These are phyloP conservation scores for Pythium monospermum DNA, from an alignment of 352 stramenopile species.

Conservation along the genomic window DNA sequence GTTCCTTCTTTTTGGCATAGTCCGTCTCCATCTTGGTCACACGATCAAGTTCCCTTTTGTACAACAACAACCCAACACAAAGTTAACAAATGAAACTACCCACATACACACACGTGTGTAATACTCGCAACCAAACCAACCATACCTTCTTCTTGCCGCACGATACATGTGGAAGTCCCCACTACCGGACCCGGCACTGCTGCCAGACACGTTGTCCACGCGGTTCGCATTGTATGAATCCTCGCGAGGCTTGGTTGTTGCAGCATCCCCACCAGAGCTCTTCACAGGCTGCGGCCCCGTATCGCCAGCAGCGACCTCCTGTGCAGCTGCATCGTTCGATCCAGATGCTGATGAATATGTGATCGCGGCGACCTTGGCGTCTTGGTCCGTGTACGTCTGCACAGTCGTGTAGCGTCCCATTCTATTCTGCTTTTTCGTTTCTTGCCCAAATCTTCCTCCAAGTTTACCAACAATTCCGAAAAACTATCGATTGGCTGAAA, in stretches of 20 bases:
- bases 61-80: neutral
- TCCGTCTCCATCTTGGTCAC: conserved; percentile 86
- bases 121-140: neutral
- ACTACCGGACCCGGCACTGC: conserved; percentile 89
- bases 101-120: neutral
- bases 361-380: conserved; percentile 65
- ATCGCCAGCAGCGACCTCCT: neutral
- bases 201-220: conserved; percentile 95
- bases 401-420: conserved; percentile 80
- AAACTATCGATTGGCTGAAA: too few species aligned
- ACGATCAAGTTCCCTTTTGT: conserved; percentile 84
- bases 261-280: neutral
- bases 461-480: neutral
- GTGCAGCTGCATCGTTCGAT: neutral
- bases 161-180: conserved; percentile 98
- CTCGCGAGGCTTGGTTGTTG: conserved; percentile 19
- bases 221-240: conserved; percentile 61
- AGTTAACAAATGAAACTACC: neutral
- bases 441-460: conserved; percentile 4
- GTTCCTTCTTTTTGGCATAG: conserved; percentile 56
- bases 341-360: conserved; percentile 31
- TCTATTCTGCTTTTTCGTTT: neutral
- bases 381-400: conserved; percentile 83
- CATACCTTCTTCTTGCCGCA: conserved; percentile 78
- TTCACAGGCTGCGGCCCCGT: conserved; percentile 2